Evolutionary conservation across 2,329 filamentous ascomycete species (phyloP), one percentile per base, ranked within the genome.

Genomic region (Pseudonectria buxi): DNA sequence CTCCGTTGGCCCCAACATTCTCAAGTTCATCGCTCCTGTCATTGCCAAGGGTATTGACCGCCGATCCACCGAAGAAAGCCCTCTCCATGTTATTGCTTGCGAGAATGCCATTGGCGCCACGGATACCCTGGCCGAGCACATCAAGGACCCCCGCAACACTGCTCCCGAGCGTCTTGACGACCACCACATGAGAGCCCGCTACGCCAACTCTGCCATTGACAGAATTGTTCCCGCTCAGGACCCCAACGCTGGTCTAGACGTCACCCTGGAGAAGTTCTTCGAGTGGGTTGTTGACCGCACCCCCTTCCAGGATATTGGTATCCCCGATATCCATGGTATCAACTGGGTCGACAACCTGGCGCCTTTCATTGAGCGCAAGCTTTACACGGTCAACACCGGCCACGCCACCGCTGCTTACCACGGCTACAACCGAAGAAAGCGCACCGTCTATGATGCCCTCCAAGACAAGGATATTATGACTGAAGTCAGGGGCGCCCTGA

Each of bases 301-400:
- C 29, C 90, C 90, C 3, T 95, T 96, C 64, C 73, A 81, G 46
- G 76, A 81, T 45, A 68, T 74, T 43, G 62, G 62, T 24, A 58
- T 63, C 13, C 89, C 88, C 6, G 65, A 76, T 13, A 90, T 98
- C 55, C 65, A 92, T 48, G 90, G 89, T 41, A 82, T 96, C 59
- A 85, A 94, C 68, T 95, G 86, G 79, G 92, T 96, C 40, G 80
- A 87, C 46, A 75, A 96, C 67, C 78, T 98, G 22, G 76, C 81
- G 58, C 92, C 92, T 39, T 98, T 90, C 70, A 96, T 98, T 55
- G 92, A 98, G 79, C 89, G 92, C 64, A 98, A 98, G 77, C 81
- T 98, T 47, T 98, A 89, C 74, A 98, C 92, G 14, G 90, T 98
- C 75, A 98, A 98, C 77, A 98, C 92, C 14, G 85, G 88, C 37